Base-by-base conservation (phyloP, 179 eudicot species). In the Pouteria campechiana region DNA sequence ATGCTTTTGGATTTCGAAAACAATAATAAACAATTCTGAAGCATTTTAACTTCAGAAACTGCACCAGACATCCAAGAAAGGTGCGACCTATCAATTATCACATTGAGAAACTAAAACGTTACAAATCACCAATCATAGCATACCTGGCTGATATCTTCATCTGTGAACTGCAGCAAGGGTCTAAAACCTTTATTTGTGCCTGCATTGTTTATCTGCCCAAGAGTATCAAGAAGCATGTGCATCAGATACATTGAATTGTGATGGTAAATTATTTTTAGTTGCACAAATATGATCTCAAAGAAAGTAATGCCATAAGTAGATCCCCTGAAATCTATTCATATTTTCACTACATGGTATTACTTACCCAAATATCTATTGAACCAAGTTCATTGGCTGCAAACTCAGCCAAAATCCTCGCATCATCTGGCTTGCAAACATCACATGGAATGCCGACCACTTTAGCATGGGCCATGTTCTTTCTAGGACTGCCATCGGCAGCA, bases 121-220 rank as follows among this genome's bases (percentile, higher is more conserved):
- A n/a, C n/a, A n/a, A 16, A 34, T 8, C 8, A 30, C 3, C 6
- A 11, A 29, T 14, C 17, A 12, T n/a, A 2, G n/a, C 66, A 21
- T 10, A 90, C 98, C 94, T 90, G 94, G 67, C 64, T 69, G 46
- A 90, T 74, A 61, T 90, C 98, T 55, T 86, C 82, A 32, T 90
- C 92, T 48, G 60, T 70, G 59, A 90, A 90, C 69, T 90, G 75
- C 67, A 90, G 64, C 59, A 90, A 90, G 38, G 98, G 98, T 65
- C 98, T 77, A 55, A 90, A 90, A 41, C 98, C 96, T 78, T 90
- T 90, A 68, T 90, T 90, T 51, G 80, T 75, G 36, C 98, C 98
- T 3, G 98, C 98, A 67, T 90, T 90, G 60, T 90, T 90, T 37
- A 90, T 84, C 98, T 90, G 80, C 34, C 63, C 21, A 42, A 32